Percentiles rank a stretch among this genome's conserved stretches.
Evolutionary conservation across 202 grass and related monocot genomes (phyloP).

Genomic region (Schoenoplectus tabernaemontani): DNA sequence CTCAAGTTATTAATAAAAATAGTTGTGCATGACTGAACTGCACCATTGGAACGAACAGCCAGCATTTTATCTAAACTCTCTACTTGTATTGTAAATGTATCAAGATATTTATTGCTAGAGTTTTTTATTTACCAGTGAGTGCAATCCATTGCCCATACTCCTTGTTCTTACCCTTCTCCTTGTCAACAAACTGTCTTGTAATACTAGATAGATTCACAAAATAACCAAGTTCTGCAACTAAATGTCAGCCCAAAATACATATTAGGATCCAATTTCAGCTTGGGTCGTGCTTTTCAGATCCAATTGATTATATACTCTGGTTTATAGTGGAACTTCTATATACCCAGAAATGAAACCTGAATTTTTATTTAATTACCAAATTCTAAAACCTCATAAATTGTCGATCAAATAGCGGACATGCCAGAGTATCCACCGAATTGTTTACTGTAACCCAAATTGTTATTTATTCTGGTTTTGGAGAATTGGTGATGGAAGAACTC

Average conservation of each 20-base stretch:
- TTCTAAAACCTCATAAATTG: neutral
- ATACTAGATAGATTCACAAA: neutral
- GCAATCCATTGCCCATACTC: too few relatives aligned
- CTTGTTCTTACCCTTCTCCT: too few relatives aligned
- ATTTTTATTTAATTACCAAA: neutral
- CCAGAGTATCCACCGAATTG: neutral
- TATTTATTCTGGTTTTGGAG: neutral
- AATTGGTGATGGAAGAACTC: neutral
- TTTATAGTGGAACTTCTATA: neutral
- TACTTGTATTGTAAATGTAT: too few relatives aligned
- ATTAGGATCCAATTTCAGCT: neutral
- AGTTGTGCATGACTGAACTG: too few relatives aligned
- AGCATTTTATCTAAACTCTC: too few relatives aligned
- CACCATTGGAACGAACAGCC: too few relatives aligned
- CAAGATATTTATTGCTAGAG: too few relatives aligned
- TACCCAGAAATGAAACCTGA: neutral
- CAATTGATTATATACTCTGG: neutral
- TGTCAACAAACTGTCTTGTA: neutral
- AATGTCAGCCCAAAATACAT: neutral
- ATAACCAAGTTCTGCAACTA: too few relatives aligned
- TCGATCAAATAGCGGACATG: too few relatives aligned
- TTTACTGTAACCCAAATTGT: neutral
- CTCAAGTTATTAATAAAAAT: too few relatives aligned
- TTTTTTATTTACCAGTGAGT: too few relatives aligned
- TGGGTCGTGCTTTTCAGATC: too few relatives aligned